Evolutionary conservation across 2,329 filamentous ascomycete genomes (phyloP), one percentile per base, ranked within the genome.

Genomic region (Xylaria sp.): DNA sequence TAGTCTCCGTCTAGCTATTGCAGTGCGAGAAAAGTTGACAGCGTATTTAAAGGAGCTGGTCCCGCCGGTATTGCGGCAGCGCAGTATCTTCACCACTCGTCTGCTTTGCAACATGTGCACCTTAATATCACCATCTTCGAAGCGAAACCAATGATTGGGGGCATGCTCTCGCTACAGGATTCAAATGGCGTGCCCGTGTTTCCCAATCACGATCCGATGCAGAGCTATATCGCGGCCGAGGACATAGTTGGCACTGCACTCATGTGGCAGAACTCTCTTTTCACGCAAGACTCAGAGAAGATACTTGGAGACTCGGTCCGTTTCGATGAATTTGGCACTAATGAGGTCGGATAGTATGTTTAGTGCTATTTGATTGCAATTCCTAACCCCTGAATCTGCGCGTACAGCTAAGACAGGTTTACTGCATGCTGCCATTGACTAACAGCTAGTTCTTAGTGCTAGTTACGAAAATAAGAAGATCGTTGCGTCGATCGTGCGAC

Each of bases 121-220:
- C 43, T 70, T 33, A 60, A 69, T 15, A 67, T 69, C 31, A 69
- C 69, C 7, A 17, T 71, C 1, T 69, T 68, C 46, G 69, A 71
- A 28, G 60, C 69, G 1, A 38, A 49, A 11, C 64, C 66, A 6
- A 17, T 59, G 7, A 47, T 69, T 31, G 69, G 69, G 21, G 69
- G 69, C 3, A 57, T 66, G 33, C 61, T 71, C 23, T 60, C 67
- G 33, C 38, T 70, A 1, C 59, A 67, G 23, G 57, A 46, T 53
- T 61, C 69, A 14, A 50, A 53, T 17, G 65, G 61, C 11, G 7
- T 51, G 1, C 62, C 37, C 0, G 64, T 70, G 33, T 71, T 61
- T 25, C 69, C 68, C 9, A 61, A 67, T 43, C 47, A 69, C 50
- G 68, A 71, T 40, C 57, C 42, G 6, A 37, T 31, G 14, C 66